Evolutionary conservation across 306 rosid species (phyloP).

Genomic region (Pyrus betulifolia): DNA sequence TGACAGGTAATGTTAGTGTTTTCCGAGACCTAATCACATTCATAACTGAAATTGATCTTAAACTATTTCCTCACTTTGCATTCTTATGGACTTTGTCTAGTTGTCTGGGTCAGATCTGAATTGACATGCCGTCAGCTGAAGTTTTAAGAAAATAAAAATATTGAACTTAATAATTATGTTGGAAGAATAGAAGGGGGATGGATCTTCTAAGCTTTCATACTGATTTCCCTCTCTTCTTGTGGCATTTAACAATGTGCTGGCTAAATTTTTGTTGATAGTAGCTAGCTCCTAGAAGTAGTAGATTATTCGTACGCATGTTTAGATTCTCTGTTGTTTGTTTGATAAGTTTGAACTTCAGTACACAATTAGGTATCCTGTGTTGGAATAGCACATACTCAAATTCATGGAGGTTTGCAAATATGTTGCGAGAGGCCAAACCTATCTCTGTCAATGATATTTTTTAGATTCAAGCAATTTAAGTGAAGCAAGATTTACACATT

Average conservation of each 20-base stretch:
- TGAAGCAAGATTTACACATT: not conserved
- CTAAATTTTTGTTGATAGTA: not conserved
- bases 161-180: not conserved
- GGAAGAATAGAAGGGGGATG: not conserved
- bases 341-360: not conserved
- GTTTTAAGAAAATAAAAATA: not conserved
- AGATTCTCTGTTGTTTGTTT: not conserved
- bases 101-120: not conserved
- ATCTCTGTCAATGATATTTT: not conserved
- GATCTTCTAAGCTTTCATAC: not conserved
- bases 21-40: not conserved
- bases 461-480: not conserved
- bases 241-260: not conserved
- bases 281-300: not conserved
- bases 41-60: not conserved
- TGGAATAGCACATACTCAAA: not conserved
- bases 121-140: not conserved
- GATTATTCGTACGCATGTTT: not conserved
- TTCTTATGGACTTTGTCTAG: not conserved
- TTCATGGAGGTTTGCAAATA: not conserved
- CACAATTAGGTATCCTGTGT: not conserved
- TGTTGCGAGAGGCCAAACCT: not conserved
- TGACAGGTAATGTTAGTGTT: slow-evolving; percentile 57
- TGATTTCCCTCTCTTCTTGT: not conserved
- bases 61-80: not conserved